phyloP scores from a whole-genome alignment of 768 basidiomycete species.

The Boletus bicolor region DNA sequence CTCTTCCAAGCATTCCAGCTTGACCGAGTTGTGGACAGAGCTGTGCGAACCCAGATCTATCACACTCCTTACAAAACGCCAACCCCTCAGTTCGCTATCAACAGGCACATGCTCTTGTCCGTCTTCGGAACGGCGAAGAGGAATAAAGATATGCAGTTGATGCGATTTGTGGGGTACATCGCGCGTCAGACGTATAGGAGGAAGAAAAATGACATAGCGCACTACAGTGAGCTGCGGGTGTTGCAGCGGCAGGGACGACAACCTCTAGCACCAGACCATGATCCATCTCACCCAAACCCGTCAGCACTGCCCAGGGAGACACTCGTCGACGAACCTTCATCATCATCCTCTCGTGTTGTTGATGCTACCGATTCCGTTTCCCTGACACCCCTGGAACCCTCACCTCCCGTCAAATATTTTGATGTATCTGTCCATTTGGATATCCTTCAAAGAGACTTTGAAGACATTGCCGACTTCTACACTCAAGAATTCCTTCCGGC shows the following conservation, averaged over 20 bases:
- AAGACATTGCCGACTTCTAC: slow-evolving; percentile 46
- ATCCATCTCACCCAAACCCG: slow-evolving; percentile 12
- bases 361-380: slow-evolving; percentile 21
- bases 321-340: neutral
- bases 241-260: slow-evolving; percentile 23
- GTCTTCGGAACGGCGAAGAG: slow-evolving; percentile 58
- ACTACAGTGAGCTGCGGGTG: slow-evolving; percentile 36
- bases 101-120: slow-evolving; percentile 52
- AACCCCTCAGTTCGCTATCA: slow-evolving; percentile 55
- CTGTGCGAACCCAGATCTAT: slow-evolving; percentile 34
- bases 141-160: slow-evolving; percentile 52
- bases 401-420: slow-evolving; percentile 35
- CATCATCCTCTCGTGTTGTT: neutral
- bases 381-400: slow-evolving; percentile 22
- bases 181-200: slow-evolving; percentile 42
- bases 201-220: slow-evolving; percentile 48
- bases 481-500: slow-evolving; percentile 37
- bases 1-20: slow-evolving; percentile 48
- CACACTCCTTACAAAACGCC: slow-evolving; percentile 32
- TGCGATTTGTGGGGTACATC: slow-evolving; percentile 57
- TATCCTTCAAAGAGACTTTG: slow-evolving; percentile 53
- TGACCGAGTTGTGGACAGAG: slow-evolving; percentile 37
- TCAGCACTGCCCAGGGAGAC: neutral
- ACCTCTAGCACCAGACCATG: slow-evolving; percentile 20
- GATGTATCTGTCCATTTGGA: slow-evolving; percentile 53